Percentiles rank a stretch among this genome's conserved stretches.
phyloP scores from a whole-genome alignment of 1,284 basidiomycete genomes.

The Mycena citricolor region DNA sequence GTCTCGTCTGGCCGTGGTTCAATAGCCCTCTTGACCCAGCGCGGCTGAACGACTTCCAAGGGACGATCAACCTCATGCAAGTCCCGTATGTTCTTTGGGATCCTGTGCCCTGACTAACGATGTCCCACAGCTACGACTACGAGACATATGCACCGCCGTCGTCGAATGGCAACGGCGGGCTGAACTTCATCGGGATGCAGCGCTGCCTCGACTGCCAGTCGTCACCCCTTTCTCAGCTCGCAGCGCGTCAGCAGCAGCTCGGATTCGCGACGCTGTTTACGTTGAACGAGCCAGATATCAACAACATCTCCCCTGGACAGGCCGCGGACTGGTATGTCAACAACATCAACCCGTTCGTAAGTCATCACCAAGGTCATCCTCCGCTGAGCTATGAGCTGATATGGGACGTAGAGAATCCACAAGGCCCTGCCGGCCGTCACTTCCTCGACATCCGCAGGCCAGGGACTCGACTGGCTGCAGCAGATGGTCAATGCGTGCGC shows the following conservation, averaged over 20 bases:
- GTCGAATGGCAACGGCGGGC: slow-evolving; percentile 30
- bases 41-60: slow-evolving; percentile 13
- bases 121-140: background rate
- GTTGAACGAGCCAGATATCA: slow-evolving; percentile 3
- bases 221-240: slow-evolving; percentile 32
- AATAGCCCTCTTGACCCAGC: slow-evolving; percentile 17
- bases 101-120: slow-evolving; percentile 7
- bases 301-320: slow-evolving; percentile 2
- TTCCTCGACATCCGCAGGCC: slow-evolving; percentile 8
- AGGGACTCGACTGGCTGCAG: slow-evolving; percentile 19
- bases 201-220: slow-evolving; percentile 34
- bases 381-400: background rate
- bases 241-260: slow-evolving; percentile 30
- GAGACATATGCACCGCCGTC: slow-evolving; percentile 30
- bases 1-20: slow-evolving; percentile 15
- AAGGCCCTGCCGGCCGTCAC: slow-evolving; percentile 20
- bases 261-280: slow-evolving; percentile 25
- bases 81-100: background rate
- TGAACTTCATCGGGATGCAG: slow-evolving; percentile 37
- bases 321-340: slow-evolving; percentile 21
- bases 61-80: slow-evolving; percentile 16
- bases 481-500: slow-evolving; percentile 14
- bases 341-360: background rate
- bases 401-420: slow-evolving; percentile 4
- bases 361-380: background rate